Evolutionary conservation across 352 stramenopile genomes (phyloP), one percentile per base, ranked within the genome.

Genomic region (Globisporangium apiculatum): DNA sequence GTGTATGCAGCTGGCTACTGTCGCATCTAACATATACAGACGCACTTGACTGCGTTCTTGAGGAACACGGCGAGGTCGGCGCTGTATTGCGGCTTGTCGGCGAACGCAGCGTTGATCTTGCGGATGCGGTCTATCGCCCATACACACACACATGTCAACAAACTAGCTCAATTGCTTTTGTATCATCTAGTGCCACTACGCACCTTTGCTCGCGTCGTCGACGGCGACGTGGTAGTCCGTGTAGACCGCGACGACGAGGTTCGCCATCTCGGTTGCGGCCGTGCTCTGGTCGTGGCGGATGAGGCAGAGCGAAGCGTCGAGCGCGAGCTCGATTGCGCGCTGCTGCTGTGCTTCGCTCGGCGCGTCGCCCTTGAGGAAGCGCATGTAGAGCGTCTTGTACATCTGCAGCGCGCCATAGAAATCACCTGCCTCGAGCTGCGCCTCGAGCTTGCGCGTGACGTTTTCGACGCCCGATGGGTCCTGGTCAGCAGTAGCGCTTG

Each of bases 331-430:
- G 37, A 77, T 69, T 24, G 80, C 82, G 52, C 85, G 79, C 48
- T 83, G 58, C 60, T 91, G 85, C 58, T 86, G 74, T 36, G 67
- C 66, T 7, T 51, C 51, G 51, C 71, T 73, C 35, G 72, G 73
- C 31, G 51, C 51, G 51, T 93, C 83, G 59, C 79, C 81, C 58
- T 92, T 90, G 63, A 92, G 79, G 54, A 79, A 74, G 42, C 86
- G 85, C 76, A 89, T 94, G 67, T 91, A 94, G 15, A 96, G 72
- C 62, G 84, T 94, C 77, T 94, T 93, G 77, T 96, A 96, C 83
- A 94, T 90, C 64, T 96, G 86, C 61, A 96, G 61, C 55, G 86
- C 86, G 53, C 86, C 82, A 66, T 96, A 96, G 58, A 83, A 90
- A 57, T 96, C 83, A 11, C 83, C 83, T n/a, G 76, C 69, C 45